Base-by-base conservation (phyloP, 345 rosid species). In the Geranium rotundifolium region DNA sequence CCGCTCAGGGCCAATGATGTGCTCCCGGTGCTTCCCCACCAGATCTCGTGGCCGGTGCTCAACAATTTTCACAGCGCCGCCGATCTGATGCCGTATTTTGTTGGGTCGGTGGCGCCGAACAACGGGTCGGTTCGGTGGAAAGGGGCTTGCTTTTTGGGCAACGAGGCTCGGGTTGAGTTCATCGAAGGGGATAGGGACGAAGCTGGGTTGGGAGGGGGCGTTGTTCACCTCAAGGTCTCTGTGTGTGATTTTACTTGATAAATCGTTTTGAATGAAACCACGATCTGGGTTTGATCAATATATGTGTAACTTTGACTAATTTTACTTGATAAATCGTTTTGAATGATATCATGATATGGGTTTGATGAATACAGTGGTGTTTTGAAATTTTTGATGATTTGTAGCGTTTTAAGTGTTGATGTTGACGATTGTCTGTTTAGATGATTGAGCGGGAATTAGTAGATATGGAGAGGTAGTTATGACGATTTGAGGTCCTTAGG, bases 31-130 rank as follows among this genome's bases (percentile, higher is more conserved):
- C 72, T 90, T 4, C 97, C 99, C 2, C 93, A 77, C 63, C 89
- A 89, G 85, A 61, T 92, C 13, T 89, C 99, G 1, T 92, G 96
- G 97, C 97, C 97, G 23, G 90, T 92, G 15, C 61, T 92, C 69
- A 92, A 92, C 75, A 75, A 76, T 59, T 70, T 92, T 80, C 91
- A 87, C 78, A 73, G 76, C 73, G 88, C 99, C n/a, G 91, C 87
- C 59, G 97, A 89, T 77, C 71, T 92, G 78, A 50, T 92, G 71
- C 99, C 97, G n/a, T 82, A 76, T 60, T 92, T 75, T 59, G 80
- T 92, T 31, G 99, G 96, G 4, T 80, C 99, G 10, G 82, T 90
- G 57, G 60, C 86, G 61, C 87, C 96, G 0, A 46, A 58, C 30
- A 87, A 84, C 52, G 81, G 73, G 30, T 77, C 99, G 30, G 59